These are phyloP conservation scores for Tephrocybe sp. DNA, from an alignment of 768 basidiomycete genomes.

Conservation along the genomic window DNA sequence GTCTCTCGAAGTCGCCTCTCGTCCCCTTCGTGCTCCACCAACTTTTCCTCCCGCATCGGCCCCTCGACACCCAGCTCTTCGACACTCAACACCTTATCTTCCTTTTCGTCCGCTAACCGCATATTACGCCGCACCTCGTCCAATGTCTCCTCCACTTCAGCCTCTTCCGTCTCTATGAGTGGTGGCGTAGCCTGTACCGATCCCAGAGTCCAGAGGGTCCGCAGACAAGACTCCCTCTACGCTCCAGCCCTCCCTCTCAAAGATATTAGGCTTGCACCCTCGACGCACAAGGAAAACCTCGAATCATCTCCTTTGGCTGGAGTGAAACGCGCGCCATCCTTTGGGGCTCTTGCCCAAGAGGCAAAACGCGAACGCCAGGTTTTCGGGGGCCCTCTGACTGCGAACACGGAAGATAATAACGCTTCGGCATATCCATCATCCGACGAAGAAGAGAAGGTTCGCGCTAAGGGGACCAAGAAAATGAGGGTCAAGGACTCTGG, in stretches of 20 bases:
- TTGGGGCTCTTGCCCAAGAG: constrained; percentile 41
- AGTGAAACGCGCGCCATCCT: constrained; percentile 62
- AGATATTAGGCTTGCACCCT: constrained; percentile 22
- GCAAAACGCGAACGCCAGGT: constrained; percentile 19
- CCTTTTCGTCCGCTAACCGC: constrained; percentile 35
- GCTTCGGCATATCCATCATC: constrained; percentile 53
- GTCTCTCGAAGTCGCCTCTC: constrained; percentile 36
- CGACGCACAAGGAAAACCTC: constrained; percentile 14
- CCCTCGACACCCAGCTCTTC: constrained; percentile 68
- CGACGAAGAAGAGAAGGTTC: constrained; percentile 74
- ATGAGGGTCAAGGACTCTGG: constrained; percentile 36
- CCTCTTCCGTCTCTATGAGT: constrained; percentile 40
- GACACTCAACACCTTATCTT: constrained; percentile 53
- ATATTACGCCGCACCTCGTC: constrained; percentile 45
- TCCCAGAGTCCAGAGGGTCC: constrained; percentile 52
- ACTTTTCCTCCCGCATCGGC: constrained; percentile 42
- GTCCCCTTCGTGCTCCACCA: constrained; percentile 38
- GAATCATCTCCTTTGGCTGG: constrained; percentile 23
- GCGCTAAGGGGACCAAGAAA: constrained; percentile 64
- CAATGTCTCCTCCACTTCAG: constrained; percentile 42
- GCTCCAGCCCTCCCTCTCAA: constrained; percentile 27
- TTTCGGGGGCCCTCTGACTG: constrained; percentile 8
- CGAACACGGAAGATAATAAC: constrained; percentile 26
- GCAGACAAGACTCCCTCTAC: constrained; percentile 49
- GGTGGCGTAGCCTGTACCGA: constrained; percentile 38